Base-by-base conservation (phyloP, 306 rosid genomes). In the Purshia tridentata region DNA sequence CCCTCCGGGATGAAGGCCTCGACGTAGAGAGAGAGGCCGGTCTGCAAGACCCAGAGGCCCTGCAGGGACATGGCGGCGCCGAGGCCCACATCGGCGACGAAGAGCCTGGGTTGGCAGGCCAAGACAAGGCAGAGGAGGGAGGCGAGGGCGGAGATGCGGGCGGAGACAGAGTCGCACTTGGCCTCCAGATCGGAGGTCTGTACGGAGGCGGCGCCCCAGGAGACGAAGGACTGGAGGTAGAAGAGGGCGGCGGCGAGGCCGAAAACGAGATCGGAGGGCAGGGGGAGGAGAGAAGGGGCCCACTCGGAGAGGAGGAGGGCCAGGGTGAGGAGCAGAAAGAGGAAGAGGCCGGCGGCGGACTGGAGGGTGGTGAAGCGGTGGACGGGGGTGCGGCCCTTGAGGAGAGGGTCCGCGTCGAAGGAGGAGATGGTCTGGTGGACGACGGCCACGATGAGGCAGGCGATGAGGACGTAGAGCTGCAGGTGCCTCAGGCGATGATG, bases 1-100 rank as follows among this genome's bases (percentile, higher is more conserved):
- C 99, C 99, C 8, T 94, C 96, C 0, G 99, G 97, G 45, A 94
- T 91, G 80, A 94, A 94, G 6, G 95, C 87, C 0, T 94, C 97
- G 0, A 87, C 97, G 65, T 91, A 79, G 10, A 94, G 96, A 15
- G 97, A 84, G 41, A 94, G 86, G 0, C 99, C 99, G 0, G 90
- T 89, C 66, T 94, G 99, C 2, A 94, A 77, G 1, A 76, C 82
- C 99, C 99, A 94, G 0, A 94, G 84, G 1, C 95, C 97, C 51
- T 84, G 95, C 54, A 94, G 88, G 82, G 84, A 84, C 58, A 94
- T 12, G 1, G 85, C 14, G 0, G 86, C 95, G 9, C 87, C 86
- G 68, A 94, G 78, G 1, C 83, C 90, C 1, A 73, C 77, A 29
- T 94, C 99, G 1, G 95, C 97, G 16, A 86, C 83, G 67, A 86